Evolutionary conservation across 768 basidiomycete species (phyloP), one percentile per base, ranked within the genome.

Genomic region (Xerocomellus dryophilus): DNA sequence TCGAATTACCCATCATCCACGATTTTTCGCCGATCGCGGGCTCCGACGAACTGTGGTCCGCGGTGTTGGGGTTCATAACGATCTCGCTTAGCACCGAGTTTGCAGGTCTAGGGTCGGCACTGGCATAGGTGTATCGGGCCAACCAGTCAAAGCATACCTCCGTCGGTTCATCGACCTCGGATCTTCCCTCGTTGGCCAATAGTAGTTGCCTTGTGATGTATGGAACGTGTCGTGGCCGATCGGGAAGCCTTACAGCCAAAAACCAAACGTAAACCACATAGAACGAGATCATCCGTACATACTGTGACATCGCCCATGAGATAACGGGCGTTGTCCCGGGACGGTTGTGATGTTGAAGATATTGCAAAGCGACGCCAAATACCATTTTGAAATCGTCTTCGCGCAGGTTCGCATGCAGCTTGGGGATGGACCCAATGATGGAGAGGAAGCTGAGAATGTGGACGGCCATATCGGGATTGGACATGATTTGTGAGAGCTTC

Each of bases 101-200:
- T 1, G 93, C 83, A 2, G 96, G 93, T 15, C 90, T 83, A 1
- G 96, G 95, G 66, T 97, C 94, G 15, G 93, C 93, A 63, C 88
- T 93, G 14, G 87, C 93, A 63, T 95, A 98, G 0, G 96, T 88
- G 67, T 97, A 97, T 17, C 97, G 80, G 10, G 93, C 88, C 17
- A 99, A 78, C 93, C 95, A 98, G 68, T 99, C 97, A 65, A 98
- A 95, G 71, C 93, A 96, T 34, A 98, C 96, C 66, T 98, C 93
- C 0, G 94, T 91, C 25, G 88, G 86, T 55, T 90, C 92, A 68
- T 98, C 97, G 6, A 95, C 75, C 38, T 81, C 78, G 2, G 74
- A 73, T 49, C 81, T 82, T 14, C 81, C 85, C 55, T 90, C 88
- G 71, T 93, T 93, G 14, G 93, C 93, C 23, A 93, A 76, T 9